Evolutionary conservation across 495 filamentous ascomycete genomes (phyloP), one percentile per base, ranked within the genome.

Genomic region (Xylaria flabelliformis): DNA sequence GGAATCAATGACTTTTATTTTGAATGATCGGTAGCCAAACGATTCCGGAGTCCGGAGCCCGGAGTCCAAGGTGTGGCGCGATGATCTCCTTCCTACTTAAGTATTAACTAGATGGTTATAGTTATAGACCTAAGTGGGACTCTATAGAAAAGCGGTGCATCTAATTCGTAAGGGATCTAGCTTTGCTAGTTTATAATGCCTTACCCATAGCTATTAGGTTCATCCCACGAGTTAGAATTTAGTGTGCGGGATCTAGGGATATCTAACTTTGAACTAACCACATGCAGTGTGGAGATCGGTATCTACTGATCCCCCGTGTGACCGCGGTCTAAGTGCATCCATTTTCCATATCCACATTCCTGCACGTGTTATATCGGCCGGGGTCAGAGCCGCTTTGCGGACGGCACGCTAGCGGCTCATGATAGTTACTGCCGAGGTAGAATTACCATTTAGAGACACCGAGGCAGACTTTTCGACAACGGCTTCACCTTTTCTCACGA

Each of bases 231-330:
- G n/a, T 8, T 50, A 26, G 29, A n/a, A 39, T n/a, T 24, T 59
- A 59, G 56, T 26, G 56, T 59, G 32, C 56, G 56, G 56, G 29
- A 59, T 59, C 56, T 59, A 59, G 39, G 39, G 39, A 12, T 42
- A 42, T 13, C 39, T 41, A 41, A 4, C 26, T 2, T 29, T 29
- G 26, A 29, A 1, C 7, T 39, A 39, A 42, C 39, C 12, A 42
- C 8, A 42, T 42, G 10, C 8, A 42, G 39, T 13, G 39, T 42
- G 39, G 39, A 42, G 39, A 41, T 59, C 29, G 55, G 55, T 7
- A 29, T 56, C 7, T 36, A 15, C 3, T 36, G 7, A 32, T 56
- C 26, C 53, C 26, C 26, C 26, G 53, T 19, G 0, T 55, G 21
- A 3, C 26, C 53, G 24, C 3, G 9, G 36, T 39, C 36, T 39